A percentile compares a stretch with the other conserved stretches of the same genome.
Conservation (phyloP, 2,329 filamentous ascomycete genomes). For the Exophiala alcalophila region DNA sequence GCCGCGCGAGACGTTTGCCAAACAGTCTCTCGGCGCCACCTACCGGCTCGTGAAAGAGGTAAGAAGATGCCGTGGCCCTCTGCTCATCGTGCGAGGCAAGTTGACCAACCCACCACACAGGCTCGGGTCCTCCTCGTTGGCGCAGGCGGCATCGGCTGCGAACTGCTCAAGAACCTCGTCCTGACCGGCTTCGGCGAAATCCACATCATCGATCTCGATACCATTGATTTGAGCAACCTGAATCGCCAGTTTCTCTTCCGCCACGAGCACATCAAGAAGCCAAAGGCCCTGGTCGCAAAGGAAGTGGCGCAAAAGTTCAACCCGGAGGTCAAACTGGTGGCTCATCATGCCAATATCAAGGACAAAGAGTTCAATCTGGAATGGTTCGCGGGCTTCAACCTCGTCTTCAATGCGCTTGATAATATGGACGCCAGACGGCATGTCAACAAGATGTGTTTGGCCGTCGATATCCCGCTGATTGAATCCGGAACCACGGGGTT, state of each 20-base stretch:
- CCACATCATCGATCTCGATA: constrained; percentile 94
- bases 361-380: constrained; percentile 78
- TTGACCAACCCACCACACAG: constrained; percentile 45
- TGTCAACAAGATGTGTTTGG: constrained; percentile 96
- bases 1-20: constrained; percentile 48
- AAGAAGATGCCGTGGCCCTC: constrained; percentile 36
- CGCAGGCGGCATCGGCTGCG: constrained; percentile 94
- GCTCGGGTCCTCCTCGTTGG: constrained; percentile 89
- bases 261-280: constrained; percentile 95
- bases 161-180: constrained; percentile 93
- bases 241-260: constrained; percentile 97
- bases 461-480: constrained; percentile 83
- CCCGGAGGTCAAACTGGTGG: constrained; percentile 77
- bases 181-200: constrained; percentile 89
- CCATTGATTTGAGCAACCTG: constrained; percentile 94
- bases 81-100: not conserved
- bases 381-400: constrained; percentile 76
- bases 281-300: constrained; percentile 90
- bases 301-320: constrained; percentile 90
- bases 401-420: constrained; percentile 96
- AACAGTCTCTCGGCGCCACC: constrained; percentile 66
- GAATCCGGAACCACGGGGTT: constrained; percentile 98
- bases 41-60: constrained; percentile 69
- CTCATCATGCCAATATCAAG: constrained; percentile 94
- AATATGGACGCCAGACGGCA: constrained; percentile 91